Conservation (phyloP, 495 filamentous ascomycete genomes). For the Endocarpon pusillum region DNA sequence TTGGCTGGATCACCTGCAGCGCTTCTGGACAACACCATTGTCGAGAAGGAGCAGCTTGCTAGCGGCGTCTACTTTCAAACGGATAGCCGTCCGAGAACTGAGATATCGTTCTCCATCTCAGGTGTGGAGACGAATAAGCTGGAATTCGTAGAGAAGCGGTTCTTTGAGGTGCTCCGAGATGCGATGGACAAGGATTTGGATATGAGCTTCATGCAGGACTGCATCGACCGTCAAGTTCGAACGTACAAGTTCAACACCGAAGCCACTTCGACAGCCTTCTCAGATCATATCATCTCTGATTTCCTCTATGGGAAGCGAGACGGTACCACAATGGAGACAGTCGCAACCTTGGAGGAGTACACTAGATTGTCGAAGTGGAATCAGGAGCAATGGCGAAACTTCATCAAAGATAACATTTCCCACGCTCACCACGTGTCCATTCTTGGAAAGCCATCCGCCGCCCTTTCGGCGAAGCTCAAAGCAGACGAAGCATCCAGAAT, state of each 20-base stretch:
- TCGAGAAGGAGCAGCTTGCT: slow-evolving; percentile 83
- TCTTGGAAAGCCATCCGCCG: slow-evolving; percentile 63
- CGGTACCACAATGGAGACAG: slow-evolving; percentile 57
- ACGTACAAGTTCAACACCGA: slow-evolving; percentile 69
- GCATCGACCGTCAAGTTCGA: slow-evolving; percentile 58
- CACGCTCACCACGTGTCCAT: slow-evolving; percentile 77
- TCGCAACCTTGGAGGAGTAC: slow-evolving; percentile 54
- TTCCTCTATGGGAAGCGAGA: slow-evolving; percentile 80
- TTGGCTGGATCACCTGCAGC: slow-evolving; percentile 85
- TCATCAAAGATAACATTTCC: slow-evolving; percentile 67
- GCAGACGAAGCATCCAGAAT: slow-evolving; percentile 45
- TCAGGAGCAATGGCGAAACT: slow-evolving; percentile 66
- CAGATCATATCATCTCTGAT: slow-evolving; percentile 69
- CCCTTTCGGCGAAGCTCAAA: slow-evolving; percentile 55
- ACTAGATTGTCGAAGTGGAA: slow-evolving; percentile 63
- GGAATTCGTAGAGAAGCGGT: slow-evolving; percentile 60
- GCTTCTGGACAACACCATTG: slow-evolving; percentile 74
- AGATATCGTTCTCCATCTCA: slow-evolving; percentile 68
- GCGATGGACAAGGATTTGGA: slow-evolving; percentile 65
- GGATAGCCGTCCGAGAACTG: slow-evolving; percentile 59
- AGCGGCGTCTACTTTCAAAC: slow-evolving; percentile 62
- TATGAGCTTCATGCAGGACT: slow-evolving; percentile 76
- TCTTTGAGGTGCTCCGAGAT: slow-evolving; percentile 69
- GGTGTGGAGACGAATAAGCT: slow-evolving; percentile 80
- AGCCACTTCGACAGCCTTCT: slow-evolving; percentile 53